phyloP scores from a whole-genome alignment of 2,329 filamentous ascomycete species.

The Alternaria viburni region DNA sequence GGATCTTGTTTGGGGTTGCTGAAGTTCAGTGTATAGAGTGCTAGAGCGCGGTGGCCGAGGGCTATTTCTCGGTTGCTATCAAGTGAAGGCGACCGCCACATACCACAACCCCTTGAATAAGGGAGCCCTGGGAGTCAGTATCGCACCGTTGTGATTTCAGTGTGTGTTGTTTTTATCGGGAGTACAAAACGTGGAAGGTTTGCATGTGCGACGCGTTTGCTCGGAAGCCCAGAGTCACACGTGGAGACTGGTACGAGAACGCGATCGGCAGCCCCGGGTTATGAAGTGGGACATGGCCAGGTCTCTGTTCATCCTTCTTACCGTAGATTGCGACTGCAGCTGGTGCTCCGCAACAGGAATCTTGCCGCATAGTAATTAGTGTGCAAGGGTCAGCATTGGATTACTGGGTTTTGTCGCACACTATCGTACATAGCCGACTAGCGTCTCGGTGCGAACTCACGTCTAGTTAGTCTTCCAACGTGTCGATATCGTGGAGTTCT shows the following conservation, averaged over 20 bases:
- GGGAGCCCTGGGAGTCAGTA: neutral
- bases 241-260: neutral
- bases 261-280: neutral
- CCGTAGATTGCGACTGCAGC: neutral
- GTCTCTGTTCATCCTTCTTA: neutral
- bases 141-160: neutral
- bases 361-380: constrained; percentile 3
- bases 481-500: constrained; percentile 8
- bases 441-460: neutral
- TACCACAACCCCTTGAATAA: neutral
- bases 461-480: neutral
- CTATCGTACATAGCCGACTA: constrained; percentile 2
- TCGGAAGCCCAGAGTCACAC: constrained; percentile 5
- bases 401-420: constrained; percentile 2
- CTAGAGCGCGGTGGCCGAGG: neutral
- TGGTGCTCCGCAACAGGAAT: constrained; percentile 4
- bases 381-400: neutral
- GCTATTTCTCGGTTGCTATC: neutral
- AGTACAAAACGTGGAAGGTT: constrained; percentile 12
- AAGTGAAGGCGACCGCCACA: neutral
- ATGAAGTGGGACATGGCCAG: neutral
- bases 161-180: constrained; percentile 1
- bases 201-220: neutral
- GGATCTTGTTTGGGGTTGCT: neutral
- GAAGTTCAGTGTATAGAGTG: neutral